These are phyloP conservation scores for Aspergillus sp. DNA, from an alignment of 2,329 filamentous ascomycete species.

Conservation along the genomic window DNA sequence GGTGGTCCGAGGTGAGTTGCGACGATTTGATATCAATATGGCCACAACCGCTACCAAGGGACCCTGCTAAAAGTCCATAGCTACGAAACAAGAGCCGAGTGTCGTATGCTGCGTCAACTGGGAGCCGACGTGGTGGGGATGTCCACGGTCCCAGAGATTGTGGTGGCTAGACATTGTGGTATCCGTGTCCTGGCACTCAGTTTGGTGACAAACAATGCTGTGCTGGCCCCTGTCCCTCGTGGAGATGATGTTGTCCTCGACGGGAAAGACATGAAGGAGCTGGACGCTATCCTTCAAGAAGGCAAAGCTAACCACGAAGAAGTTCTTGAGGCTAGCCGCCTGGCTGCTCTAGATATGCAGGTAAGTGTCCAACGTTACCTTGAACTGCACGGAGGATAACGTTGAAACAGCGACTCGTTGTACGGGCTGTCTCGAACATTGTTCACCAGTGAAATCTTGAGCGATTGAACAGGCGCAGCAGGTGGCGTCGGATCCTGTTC, in stretches of 20 bases:
- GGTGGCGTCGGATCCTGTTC: not conserved
- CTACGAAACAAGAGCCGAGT: constrained; percentile 66
- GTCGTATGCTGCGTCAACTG: constrained; percentile 58
- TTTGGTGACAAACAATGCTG: constrained; percentile 64
- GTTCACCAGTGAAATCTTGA: constrained; percentile 15
- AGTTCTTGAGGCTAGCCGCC: constrained; percentile 60
- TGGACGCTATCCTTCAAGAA: constrained; percentile 55
- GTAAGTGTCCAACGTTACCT: constrained; percentile 30
- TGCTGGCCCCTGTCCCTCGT: constrained; percentile 57
- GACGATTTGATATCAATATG: not conserved
- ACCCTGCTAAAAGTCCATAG: constrained; percentile 28
- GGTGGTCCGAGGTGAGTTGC: constrained; percentile 58
- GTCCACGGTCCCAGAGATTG: constrained; percentile 68
- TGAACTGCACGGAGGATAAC: constrained; percentile 17
- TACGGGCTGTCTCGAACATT: constrained; percentile 30
- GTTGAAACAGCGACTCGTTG: constrained; percentile 34
- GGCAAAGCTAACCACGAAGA: constrained; percentile 66
- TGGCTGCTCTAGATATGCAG: constrained; percentile 64
- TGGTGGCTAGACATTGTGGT: constrained; percentile 64
- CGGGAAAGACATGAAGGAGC: constrained; percentile 48
- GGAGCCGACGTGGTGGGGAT: constrained; percentile 70
- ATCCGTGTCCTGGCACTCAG: constrained; percentile 64
- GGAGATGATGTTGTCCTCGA: constrained; percentile 58
- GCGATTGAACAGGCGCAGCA: not conserved
- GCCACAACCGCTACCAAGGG: not conserved